Percentiles rank a stretch among this genome's conserved stretches.
Conservation (phyloP, 768 basidiomycete genomes). For the Sporobolomyces pararoseus region DNA sequence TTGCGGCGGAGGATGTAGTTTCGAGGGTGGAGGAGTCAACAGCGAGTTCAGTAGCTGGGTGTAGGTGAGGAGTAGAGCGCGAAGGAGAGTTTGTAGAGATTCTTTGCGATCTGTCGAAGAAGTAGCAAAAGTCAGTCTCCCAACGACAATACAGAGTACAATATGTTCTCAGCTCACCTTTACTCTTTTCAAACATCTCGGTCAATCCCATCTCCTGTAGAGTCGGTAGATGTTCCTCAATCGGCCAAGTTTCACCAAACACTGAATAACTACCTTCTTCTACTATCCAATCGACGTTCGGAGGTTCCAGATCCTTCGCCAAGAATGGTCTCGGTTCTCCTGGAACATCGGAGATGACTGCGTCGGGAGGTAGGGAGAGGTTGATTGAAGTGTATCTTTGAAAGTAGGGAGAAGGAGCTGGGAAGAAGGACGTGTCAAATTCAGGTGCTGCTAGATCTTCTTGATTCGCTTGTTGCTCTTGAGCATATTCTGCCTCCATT, state of each 20-base stretch:
- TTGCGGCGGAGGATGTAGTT: slow-evolving; percentile 44
- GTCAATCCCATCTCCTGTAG: slow-evolving; percentile 74
- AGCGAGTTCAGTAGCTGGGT: slow-evolving; percentile 68
- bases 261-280: slow-evolving; percentile 76
- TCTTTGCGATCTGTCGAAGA: slow-evolving; percentile 83
- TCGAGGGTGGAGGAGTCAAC: slow-evolving; percentile 57
- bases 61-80: slow-evolving; percentile 73
- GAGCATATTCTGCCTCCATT: neutral
- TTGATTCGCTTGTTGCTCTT: neutral
- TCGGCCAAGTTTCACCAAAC: slow-evolving; percentile 87
- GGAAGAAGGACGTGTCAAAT: slow-evolving; percentile 56
- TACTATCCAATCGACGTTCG: slow-evolving; percentile 83
- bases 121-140: no score
- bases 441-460: neutral
- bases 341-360: slow-evolving; percentile 45
- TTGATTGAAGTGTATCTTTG: slow-evolving; percentile 71
- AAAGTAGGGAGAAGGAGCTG: slow-evolving; percentile 81
- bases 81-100: slow-evolving; percentile 66
- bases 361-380: slow-evolving; percentile 62
- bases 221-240: slow-evolving; percentile 76
- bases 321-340: slow-evolving; percentile 53
- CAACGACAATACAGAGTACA: no score
- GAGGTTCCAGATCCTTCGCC: slow-evolving; percentile 64
- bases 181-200: slow-evolving; percentile 72
- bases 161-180: slow-evolving; percentile 59